Evolutionary conservation across 768 basidiomycete genomes (phyloP).

Genomic region (Boletus sensibilis): DNA sequence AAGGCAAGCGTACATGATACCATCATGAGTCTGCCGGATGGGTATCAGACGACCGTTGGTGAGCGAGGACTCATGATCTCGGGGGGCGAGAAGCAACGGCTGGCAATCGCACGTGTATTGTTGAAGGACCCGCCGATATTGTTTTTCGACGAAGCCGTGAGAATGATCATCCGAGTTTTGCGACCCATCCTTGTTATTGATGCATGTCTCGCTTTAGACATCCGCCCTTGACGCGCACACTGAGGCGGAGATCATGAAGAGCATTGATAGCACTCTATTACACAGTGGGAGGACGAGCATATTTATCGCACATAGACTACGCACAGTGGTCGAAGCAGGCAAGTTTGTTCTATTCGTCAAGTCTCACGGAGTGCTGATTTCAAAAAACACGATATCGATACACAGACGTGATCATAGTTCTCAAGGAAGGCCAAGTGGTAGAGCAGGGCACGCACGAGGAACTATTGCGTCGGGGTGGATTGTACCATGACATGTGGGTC

Average conservation of each 20-base stretch:
- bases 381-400: background rate
- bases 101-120: conserved; percentile 91
- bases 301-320: conserved; percentile 92
- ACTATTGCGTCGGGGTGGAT: conserved; percentile 63
- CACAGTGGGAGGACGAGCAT: conserved; percentile 86
- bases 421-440: conserved; percentile 85
- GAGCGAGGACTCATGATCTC: conserved; percentile 98
- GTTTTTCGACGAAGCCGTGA: conserved; percentile 97
- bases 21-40: conserved; percentile 77
- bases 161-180: conserved; percentile 29
- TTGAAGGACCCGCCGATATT: conserved; percentile 94
- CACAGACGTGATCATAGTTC: conserved; percentile 87
- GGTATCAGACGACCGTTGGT: conserved; percentile 88
- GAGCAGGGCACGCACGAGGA: conserved; percentile 95
- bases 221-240: conserved; percentile 95
- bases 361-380: background rate
- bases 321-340: conserved; percentile 91
- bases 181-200: conserved; percentile 3
- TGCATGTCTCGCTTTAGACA: conserved; percentile 51
- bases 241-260: conserved; percentile 92
- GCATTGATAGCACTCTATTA: conserved; percentile 77
- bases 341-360: conserved; percentile 21
- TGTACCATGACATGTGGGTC: conserved; percentile 83
- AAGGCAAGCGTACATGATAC: conserved; percentile 88
- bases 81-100: conserved; percentile 95